Percentiles rank a stretch among this genome's conserved stretches.
These are phyloP conservation scores for Talaromyces proteolyticus DNA, from an alignment of 495 filamentous ascomycete species.

Conservation along the genomic window DNA sequence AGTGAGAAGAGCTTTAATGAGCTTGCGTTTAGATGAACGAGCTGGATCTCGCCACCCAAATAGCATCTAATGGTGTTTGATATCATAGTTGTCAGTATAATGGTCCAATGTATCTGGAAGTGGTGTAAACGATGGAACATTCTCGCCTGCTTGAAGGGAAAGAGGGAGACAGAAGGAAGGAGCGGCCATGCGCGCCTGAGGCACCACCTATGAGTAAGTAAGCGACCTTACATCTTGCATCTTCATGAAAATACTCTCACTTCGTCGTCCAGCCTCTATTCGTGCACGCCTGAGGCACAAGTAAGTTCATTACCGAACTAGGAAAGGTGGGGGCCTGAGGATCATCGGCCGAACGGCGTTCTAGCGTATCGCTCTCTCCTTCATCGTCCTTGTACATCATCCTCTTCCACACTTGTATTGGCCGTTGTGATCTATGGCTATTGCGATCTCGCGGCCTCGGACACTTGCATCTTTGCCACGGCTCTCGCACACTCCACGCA, in stretches of 20 bases:
- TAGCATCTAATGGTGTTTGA: neutral
- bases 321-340: constrained; percentile 1
- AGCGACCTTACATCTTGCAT: too few relatives aligned
- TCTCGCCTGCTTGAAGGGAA: neutral
- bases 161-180: neutral
- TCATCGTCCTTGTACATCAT: neutral
- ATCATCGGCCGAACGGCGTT: neutral
- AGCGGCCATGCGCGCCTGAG: neutral
- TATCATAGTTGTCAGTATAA: neutral
- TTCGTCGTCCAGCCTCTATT: too few relatives aligned
- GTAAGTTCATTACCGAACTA: constrained; percentile 1
- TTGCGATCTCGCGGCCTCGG: neutral
- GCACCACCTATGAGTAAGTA: too few relatives aligned
- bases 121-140: neutral
- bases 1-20: constrained; percentile 1
- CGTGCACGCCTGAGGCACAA: too few relatives aligned
- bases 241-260: too few relatives aligned
- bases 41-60: neutral
- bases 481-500: constrained; percentile 6
- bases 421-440: neutral
- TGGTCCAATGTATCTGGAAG: neutral
- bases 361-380: neutral
- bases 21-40: neutral
- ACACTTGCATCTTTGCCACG: constrained; percentile 1
- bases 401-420: too few relatives aligned